Conservation (phyloP, 2,329 filamentous ascomycete species). For the Ceratocystis lukuohia region DNA sequence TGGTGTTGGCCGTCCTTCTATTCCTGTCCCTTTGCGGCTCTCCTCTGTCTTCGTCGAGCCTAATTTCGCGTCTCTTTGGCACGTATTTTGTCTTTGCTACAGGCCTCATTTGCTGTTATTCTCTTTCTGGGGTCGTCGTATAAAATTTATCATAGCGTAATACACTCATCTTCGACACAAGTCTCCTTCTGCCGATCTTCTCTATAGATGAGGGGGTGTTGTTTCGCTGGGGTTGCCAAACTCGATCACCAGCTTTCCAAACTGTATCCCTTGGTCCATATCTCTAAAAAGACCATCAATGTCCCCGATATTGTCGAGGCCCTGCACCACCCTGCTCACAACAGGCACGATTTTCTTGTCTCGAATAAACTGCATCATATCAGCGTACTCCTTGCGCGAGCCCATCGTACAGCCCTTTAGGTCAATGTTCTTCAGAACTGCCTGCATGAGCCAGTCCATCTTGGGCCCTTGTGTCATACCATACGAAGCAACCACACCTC, state of each 20-base stretch:
- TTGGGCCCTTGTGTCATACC: slow-evolving; percentile 81
- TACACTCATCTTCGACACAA: background rate
- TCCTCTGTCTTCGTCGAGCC: background rate
- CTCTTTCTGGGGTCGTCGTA: background rate
- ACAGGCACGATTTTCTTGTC: slow-evolving; percentile 61
- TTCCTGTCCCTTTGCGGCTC: background rate
- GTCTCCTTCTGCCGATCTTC: background rate
- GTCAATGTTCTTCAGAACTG: slow-evolving; percentile 78
- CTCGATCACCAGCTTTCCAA: slow-evolving; percentile 82
- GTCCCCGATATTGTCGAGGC: slow-evolving; percentile 61
- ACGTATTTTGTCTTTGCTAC: background rate
- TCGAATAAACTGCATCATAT: slow-evolving; percentile 75
- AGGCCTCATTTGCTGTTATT: background rate
- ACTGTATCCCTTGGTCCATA: slow-evolving; percentile 74
- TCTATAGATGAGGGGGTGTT: slow-evolving; percentile 1
- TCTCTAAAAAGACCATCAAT: slow-evolving; percentile 76
- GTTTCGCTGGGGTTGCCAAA: slow-evolving; percentile 33
- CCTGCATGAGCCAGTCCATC: slow-evolving; percentile 76
- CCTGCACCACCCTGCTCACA: slow-evolving; percentile 59
- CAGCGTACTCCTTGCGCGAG: slow-evolving; percentile 73
- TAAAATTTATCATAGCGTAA: slow-evolving; percentile 4
- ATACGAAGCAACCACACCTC: slow-evolving; percentile 74
- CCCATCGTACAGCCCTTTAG: slow-evolving; percentile 83
- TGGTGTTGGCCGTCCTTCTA: background rate
- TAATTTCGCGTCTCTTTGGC: background rate